Evolutionary conservation across 495 filamentous ascomycete species (phyloP).

Genomic region (Penicillium cosmopolitanum): DNA sequence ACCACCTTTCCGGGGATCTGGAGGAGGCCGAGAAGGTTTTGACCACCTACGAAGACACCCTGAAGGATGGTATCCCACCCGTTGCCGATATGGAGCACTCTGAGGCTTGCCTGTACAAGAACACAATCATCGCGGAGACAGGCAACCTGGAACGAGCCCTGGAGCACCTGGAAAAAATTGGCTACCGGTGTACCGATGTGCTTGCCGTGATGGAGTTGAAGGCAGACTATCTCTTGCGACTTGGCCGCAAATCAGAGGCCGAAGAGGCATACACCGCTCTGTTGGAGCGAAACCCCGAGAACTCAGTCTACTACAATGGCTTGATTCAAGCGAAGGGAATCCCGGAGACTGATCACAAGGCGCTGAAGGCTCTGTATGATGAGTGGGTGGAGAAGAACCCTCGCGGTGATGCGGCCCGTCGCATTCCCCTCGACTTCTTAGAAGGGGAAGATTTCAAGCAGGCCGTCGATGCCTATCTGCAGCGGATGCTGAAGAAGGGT

Average conservation of each 20-base stretch:
- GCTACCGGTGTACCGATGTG: constrained; percentile 79
- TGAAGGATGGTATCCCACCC: constrained; percentile 69
- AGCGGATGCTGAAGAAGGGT: constrained; percentile 90
- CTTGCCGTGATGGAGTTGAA: constrained; percentile 87
- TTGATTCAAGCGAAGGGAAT: constrained; percentile 71
- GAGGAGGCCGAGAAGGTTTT: constrained; percentile 87
- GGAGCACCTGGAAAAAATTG: constrained; percentile 79
- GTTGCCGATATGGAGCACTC: constrained; percentile 88
- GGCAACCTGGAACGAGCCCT: constrained; percentile 80
- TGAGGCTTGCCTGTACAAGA: constrained; percentile 96
- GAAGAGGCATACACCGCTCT: constrained; percentile 77
- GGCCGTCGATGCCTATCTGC: constrained; percentile 79
- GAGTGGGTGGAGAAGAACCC: constrained; percentile 80
- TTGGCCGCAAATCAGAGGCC: constrained; percentile 80
- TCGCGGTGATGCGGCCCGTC: constrained; percentile 79
- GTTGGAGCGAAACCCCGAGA: constrained; percentile 85
- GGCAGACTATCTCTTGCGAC: constrained; percentile 80
- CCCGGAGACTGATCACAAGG: constrained; percentile 59
- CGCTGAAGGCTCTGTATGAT: constrained; percentile 74
- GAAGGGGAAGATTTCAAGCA: constrained; percentile 80
- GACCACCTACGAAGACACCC: constrained; percentile 86
- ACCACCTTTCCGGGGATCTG: constrained; percentile 86
- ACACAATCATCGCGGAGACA: constrained; percentile 85
- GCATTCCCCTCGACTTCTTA: constrained; percentile 89
- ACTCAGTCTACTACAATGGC: constrained; percentile 80